Evolutionary conservation across 2,329 filamentous ascomycete species (phyloP).

Genomic region (Fusarium coicis): DNA sequence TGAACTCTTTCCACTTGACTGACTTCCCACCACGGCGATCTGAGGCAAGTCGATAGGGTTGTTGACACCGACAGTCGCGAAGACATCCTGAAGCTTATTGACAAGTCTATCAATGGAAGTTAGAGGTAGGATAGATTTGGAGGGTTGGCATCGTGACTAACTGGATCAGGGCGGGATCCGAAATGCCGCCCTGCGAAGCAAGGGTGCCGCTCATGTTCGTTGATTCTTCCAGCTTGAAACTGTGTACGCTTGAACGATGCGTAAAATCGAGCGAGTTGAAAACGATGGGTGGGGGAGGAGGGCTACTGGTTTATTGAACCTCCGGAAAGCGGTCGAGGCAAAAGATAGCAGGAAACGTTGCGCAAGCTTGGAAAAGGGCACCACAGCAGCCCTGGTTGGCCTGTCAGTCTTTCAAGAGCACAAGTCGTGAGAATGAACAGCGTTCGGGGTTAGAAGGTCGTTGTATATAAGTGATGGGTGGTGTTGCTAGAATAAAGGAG

Average conservation of each 20-base stretch:
- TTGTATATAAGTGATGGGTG: constrained; percentile 39
- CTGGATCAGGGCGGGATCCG: constrained; percentile 75
- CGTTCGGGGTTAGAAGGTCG: constrained; percentile 9
- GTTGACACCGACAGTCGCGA: constrained; percentile 97
- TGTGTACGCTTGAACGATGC: constrained; percentile 14
- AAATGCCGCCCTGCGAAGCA: constrained; percentile 67
- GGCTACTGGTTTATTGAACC: constrained; percentile 24
- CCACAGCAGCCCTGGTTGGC: background rate
- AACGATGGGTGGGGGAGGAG: constrained; percentile 21
- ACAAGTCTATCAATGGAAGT: constrained; percentile 71
- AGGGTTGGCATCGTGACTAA: constrained; percentile 48
- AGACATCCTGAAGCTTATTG: constrained; percentile 99
- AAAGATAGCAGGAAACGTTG: constrained; percentile 27
- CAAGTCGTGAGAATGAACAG: constrained; percentile 9
- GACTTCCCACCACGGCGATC: constrained; percentile 97
- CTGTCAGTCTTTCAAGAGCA: background rate
- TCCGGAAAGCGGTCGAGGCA: constrained; percentile 37
- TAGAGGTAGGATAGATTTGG: constrained; percentile 33
- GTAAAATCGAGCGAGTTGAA: constrained; percentile 23
- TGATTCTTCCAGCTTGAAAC: constrained; percentile 13
- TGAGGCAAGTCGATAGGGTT: constrained; percentile 99
- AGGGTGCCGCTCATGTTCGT: constrained; percentile 52
- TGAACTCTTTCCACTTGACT: constrained; percentile 99
- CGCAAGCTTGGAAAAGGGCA: constrained; percentile 13
- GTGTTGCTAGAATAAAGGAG: constrained; percentile 47